Conservation (phyloP, 306 rosid genomes). For the Malus sylvestris region DNA sequence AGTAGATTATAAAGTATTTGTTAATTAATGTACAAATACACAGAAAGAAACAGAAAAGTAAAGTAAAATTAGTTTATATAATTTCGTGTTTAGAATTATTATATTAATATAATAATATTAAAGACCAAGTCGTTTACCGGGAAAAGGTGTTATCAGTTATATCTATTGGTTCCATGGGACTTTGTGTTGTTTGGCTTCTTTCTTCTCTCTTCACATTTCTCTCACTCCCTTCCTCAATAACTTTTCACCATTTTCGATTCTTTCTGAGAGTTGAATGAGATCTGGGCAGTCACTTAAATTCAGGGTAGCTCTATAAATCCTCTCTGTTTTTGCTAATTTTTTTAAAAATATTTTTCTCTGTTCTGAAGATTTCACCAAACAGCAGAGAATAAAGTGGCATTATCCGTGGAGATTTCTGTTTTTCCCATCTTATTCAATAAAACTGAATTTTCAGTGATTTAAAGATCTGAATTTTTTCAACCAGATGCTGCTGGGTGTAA, state of each 20-base stretch:
- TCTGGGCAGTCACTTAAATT: slow-evolving; percentile 24
- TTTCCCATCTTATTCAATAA: background rate
- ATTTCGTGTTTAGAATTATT: background rate
- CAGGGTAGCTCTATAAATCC: slow-evolving; percentile 12
- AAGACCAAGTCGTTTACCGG: slow-evolving; percentile 16
- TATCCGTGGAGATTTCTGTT: slow-evolving; percentile 11
- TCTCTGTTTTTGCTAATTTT: background rate
- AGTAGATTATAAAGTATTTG: background rate
- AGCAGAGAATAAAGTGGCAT: slow-evolving; percentile 19
- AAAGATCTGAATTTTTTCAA: slow-evolving; percentile 15
- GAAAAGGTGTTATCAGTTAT: slow-evolving; percentile 17
- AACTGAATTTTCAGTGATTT: background rate
- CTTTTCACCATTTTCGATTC: background rate
- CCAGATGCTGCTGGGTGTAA: background rate
- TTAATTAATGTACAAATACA: background rate
- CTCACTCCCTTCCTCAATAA: background rate
- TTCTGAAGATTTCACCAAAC: background rate
- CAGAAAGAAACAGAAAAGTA: background rate
- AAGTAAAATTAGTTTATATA: background rate
- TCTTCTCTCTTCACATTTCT: background rate
- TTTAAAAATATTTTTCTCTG: background rate
- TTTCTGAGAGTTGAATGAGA: slow-evolving; percentile 1
- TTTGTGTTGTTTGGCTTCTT: background rate
- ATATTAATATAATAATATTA: background rate
- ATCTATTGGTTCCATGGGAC: background rate